Base-by-base conservation (phyloP, 202 grass and related monocot species). In the Schoenoplectus triqueter region DNA sequence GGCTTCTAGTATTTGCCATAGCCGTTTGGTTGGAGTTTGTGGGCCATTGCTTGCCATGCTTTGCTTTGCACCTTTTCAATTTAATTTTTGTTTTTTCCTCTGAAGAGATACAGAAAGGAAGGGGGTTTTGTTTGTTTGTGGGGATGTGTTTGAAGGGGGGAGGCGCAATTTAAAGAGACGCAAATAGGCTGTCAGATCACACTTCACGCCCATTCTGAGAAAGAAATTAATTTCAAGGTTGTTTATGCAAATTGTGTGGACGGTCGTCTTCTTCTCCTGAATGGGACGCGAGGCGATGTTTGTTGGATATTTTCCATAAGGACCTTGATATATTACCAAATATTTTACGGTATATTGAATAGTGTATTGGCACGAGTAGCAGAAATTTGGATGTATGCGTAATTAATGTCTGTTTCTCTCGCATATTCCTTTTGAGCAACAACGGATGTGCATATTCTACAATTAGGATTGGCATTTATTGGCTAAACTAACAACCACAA, bases 1-100 rank as follows among this genome's bases (percentile, higher is more conserved):
- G 63, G 90, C 90, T 14, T 82, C 88, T 61, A 86, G 42, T 60
- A 85, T 74, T 55, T 84, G 91, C 82, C 91, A 94, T 64, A 92
- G 65, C 88, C 87, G 86, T 80, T 71, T 90, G 22, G 10, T 63
- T 5, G 82, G 21, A 22, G 7, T 84, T 46, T 50, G 69, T 39
- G 65, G n/a, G 7, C 13, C 79, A 45, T 45, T 55, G 4, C 13
- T 84, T 67, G 81, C 81, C 81, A 84, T 84, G 64, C 4, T 42
- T 84, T 7, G 63, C 4, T 17, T 83, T 7, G 9, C 15, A n/a
- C 55, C 67, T 71, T 17, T 39, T 68, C 13, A 2, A 45, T 21
- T 44, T 17, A 5, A 0, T 70, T n/a, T 78, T 41, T 42, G 2
- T 57, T 78, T 51, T 45, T 82, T 15, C 13, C 1, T 64, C 19